A percentile compares a stretch with the other conserved stretches of the same genome.
These are phyloP conservation scores for Monascus ruber DNA, from an alignment of 2,329 filamentous ascomycete genomes.

Conservation along the genomic window DNA sequence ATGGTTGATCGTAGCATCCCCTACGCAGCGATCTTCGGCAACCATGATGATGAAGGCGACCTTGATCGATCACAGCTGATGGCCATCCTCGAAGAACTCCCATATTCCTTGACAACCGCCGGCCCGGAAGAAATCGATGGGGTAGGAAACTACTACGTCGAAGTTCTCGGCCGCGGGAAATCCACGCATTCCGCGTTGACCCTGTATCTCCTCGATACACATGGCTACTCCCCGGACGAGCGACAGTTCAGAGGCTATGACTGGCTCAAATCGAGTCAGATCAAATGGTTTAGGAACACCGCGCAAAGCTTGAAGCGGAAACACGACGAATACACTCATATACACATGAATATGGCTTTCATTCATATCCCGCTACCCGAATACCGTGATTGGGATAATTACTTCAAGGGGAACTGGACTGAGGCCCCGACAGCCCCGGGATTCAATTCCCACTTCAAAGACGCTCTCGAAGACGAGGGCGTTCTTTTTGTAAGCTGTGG, in stretches of 20 bases:
- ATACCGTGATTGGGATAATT: constrained; percentile 54
- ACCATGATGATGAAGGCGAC: constrained; percentile 88
- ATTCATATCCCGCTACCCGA: constrained; percentile 95
- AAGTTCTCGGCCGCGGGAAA: constrained; percentile 68
- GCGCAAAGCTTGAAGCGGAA: constrained; percentile 61
- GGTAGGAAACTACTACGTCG: constrained; percentile 88
- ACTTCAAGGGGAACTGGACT: constrained; percentile 58
- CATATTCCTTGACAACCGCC: constrained; percentile 75
- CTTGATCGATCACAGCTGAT: constrained; percentile 70
- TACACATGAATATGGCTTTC: constrained; percentile 92
- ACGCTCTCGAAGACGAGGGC: constrained; percentile 76
- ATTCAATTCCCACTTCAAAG: constrained; percentile 87
- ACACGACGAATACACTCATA: constrained; percentile 75
- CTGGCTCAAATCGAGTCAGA: constrained; percentile 91
- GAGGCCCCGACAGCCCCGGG: constrained; percentile 78
- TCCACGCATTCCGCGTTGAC: constrained; percentile 84
- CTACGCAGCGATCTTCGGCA: constrained; percentile 89
- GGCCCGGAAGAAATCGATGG: constrained; percentile 78
- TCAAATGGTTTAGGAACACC: constrained; percentile 83
- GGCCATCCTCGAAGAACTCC: constrained; percentile 72
- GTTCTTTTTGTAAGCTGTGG: constrained; percentile 82
- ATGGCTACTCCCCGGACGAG: constrained; percentile 84
- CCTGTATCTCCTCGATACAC: constrained; percentile 88
- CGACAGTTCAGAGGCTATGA: constrained; percentile 84
- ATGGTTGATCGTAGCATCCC: constrained; percentile 81